Evolutionary conservation across 73 alveolate species (phyloP).

Genomic region (Paramecium biaurelia): DNA sequence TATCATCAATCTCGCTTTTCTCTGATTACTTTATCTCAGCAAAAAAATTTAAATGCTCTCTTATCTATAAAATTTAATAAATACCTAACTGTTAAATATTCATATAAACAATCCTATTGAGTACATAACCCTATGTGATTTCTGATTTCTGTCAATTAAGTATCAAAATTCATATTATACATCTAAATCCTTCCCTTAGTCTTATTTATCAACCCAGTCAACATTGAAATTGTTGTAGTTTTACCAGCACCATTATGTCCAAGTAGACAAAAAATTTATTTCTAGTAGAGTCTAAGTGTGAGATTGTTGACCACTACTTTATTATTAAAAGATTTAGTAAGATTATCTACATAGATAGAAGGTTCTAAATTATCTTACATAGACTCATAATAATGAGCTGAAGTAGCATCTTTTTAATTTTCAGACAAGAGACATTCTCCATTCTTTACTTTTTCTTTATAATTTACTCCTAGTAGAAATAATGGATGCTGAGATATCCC

Average conservation of each 20-base stretch:
- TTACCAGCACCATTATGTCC: conserved; percentile 98
- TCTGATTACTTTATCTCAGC: conserved; percentile 79
- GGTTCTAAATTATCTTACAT: not conserved
- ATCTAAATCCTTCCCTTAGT: conserved; percentile 86
- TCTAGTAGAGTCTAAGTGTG: conserved; percentile 59
- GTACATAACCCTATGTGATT: conserved; percentile 91
- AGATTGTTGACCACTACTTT: conserved; percentile 55
- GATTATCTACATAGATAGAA: not conserved
- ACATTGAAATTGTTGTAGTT: conserved; percentile 88
- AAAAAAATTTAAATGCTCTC: conserved; percentile 87
- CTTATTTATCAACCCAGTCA: conserved; percentile 88
- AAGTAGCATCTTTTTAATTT: not conserved
- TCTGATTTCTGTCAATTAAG: conserved; percentile 76
- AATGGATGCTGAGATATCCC: conserved; percentile 75
- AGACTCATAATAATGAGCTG: not conserved
- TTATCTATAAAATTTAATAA: not conserved
- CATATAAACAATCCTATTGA: conserved; percentile 87
- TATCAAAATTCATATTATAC: conserved; percentile 79
- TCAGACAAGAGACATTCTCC: not conserved
- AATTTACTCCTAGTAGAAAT: not conserved
- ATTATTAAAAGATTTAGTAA: not conserved
- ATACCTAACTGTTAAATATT: conserved; percentile 75
- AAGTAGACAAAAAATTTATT: conserved; percentile 87
- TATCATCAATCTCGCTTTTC: conserved; percentile 60
- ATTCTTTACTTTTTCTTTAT: not conserved